Evolutionary conservation across 2,329 filamentous ascomycete genomes (phyloP).

Genomic region (Gnomoniopsis sp.): DNA sequence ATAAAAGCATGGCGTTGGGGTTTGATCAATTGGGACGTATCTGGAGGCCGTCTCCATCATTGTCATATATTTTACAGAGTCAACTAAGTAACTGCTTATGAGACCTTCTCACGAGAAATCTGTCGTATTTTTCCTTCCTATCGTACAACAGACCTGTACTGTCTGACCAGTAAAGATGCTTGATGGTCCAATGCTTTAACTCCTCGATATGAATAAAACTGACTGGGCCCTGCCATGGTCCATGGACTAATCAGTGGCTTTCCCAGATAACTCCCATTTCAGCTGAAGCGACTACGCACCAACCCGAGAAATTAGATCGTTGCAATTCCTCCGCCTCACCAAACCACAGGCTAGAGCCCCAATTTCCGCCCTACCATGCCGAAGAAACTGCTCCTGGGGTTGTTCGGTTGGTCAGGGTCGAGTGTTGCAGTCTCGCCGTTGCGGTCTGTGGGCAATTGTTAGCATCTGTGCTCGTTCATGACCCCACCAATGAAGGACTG

Average conservation of each 20-base stretch:
- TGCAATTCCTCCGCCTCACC: neutral
- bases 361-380: conserved; percentile 11
- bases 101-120: neutral
- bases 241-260: neutral
- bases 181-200: neutral
- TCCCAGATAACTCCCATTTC: neutral
- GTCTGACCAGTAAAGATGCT: neutral
- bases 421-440: neutral
- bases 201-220: neutral
- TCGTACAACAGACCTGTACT: neutral
- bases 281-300: neutral
- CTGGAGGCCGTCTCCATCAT: neutral
- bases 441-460: neutral
- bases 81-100: neutral
- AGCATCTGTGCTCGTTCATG: neutral
- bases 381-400: conserved; percentile 5
- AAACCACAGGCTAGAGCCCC: conserved; percentile 1
- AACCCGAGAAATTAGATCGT: neutral
- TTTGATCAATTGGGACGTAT: neutral
- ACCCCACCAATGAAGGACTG: neutral
- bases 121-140: neutral
- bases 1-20: conserved; percentile 4
- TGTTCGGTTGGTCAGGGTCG: neutral
- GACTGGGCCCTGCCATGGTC: neutral
- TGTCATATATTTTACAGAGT: neutral